Conservation (phyloP, 1,139 yeast species). For the Trichomonascaceae sp. region DNA sequence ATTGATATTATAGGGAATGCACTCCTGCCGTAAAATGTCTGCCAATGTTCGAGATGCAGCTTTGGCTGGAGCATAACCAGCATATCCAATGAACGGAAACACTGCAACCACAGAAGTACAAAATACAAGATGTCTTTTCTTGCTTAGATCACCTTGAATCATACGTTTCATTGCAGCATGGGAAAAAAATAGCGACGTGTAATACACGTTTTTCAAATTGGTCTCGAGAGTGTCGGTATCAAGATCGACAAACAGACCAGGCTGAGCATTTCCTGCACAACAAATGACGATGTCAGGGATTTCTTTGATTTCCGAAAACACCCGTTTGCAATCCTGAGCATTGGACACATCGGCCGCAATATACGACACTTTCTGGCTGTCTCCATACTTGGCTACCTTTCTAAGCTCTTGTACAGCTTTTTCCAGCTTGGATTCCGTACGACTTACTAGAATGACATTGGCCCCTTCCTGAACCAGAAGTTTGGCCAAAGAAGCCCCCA, state of each 20-base stretch:
- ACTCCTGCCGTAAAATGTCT: conserved; percentile 75
- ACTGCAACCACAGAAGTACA: conserved; percentile 79
- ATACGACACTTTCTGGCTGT: conserved; percentile 40
- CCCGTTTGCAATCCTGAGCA: conserved; percentile 44
- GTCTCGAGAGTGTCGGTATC: conserved; percentile 49
- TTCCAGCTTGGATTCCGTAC: conserved; percentile 56
- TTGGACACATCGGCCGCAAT: conserved; percentile 62
- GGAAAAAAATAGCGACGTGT: conserved; percentile 62
- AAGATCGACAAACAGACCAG: conserved; percentile 70
- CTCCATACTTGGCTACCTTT: conserved; percentile 13
- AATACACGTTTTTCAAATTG: conserved; percentile 67
- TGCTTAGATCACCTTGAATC: conserved; percentile 19
- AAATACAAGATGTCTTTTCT: conserved; percentile 55
- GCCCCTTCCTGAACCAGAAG: conserved; percentile 54
- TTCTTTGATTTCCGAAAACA: conserved; percentile 32
- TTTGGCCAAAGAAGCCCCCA: conserved; percentile 75
- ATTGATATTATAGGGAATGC: conserved; percentile 53
- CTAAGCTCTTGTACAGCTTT: conserved; percentile 45
- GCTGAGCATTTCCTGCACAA: conserved; percentile 84
- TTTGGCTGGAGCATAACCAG: conserved; percentile 85
- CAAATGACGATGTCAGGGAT: conserved; percentile 69
- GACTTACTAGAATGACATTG: conserved; percentile 64
- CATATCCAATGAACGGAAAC: conserved; percentile 86
- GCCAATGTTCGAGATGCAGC: conserved; percentile 74
- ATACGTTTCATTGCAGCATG: conserved; percentile 52